Conservation (phyloP, 2,329 filamentous ascomycete species). For the Fusarium chlamydosporum region DNA sequence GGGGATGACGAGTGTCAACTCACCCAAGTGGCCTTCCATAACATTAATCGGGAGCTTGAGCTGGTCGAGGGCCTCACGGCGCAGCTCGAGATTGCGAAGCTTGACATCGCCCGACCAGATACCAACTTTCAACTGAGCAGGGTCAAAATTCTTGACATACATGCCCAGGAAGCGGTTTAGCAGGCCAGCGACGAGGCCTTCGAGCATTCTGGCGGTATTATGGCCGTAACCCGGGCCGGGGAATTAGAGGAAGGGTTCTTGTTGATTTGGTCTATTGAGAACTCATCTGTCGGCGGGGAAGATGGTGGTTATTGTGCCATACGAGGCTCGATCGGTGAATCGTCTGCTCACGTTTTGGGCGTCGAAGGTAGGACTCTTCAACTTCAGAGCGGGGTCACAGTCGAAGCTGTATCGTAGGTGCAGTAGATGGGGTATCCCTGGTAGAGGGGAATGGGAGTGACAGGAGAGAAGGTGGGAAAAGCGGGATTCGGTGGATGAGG, state of each 20-base stretch:
- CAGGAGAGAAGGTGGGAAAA: conserved; percentile 15
- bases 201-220: conserved; percentile 81
- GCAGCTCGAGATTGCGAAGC: conserved; percentile 90
- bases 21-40: conserved; percentile 91
- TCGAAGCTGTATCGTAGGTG: conserved; percentile 1
- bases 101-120: conserved; percentile 99
- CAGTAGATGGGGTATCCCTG: conserved; percentile 16
- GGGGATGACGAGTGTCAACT: conserved; percentile 92
- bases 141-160: conserved; percentile 99
- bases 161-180: conserved; percentile 99
- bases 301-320: conserved; percentile 42
- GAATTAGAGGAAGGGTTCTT: conserved; percentile 40
- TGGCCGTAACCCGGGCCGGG: conserved; percentile 82
- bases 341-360: conserved; percentile 14
- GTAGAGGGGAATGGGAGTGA: not conserved
- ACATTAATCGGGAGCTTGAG: conserved; percentile 97
- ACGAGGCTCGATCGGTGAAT: conserved; percentile 38
- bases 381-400: conserved; percentile 26
- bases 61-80: conserved; percentile 95
- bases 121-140: conserved; percentile 96
- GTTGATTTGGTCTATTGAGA: conserved; percentile 35
- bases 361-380: not conserved
- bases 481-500: conserved; percentile 29
- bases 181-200: conserved; percentile 95
- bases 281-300: conserved; percentile 46